Evolutionary conservation across 2,329 filamentous ascomycete species (phyloP), one percentile per base, ranked within the genome.

Genomic region (Blastomyces parvus): DNA sequence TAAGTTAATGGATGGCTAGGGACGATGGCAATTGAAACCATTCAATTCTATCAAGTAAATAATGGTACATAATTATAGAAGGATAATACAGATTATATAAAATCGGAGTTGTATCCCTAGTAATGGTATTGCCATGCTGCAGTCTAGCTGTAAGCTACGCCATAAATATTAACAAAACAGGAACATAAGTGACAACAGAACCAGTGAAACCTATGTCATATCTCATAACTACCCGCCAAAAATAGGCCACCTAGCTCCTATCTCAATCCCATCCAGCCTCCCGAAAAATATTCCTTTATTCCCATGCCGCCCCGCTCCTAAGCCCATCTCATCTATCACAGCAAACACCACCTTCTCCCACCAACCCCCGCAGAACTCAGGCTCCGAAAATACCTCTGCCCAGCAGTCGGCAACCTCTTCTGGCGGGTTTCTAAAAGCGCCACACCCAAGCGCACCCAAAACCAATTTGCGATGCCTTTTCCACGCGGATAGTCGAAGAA

Each of bases 371-470:
- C 72, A 67, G 64, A 86, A 86, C 74, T 88, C 84, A 0, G 65
- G 46, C 70, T 87, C 84, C 25, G 68, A 62, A 62, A 88, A 72
- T 40, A 87, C 83, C 70, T 85, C 81, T 55, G 77, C 70, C 78
- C 84, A 88, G 66, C 83, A 84, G 40, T 71, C 63, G 1, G 82
- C 85, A 22, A 88, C 81, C 65, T 84, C 82, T 48, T 73, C 72
- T 0, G 78, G 77, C 11, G 86, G 86, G 69, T 87, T 86, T 0
- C 68, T 69, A 69, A 86, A 87, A 0, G 82, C 84, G 3, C 86
- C 86, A 67, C 85, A 88, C 0, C 86, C 86, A 62, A 88, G 69
- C 0, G 86, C 85, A 0, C 86, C 86, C 0, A 88, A 76, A 1
- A 88, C 83, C 1, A 66, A 33, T 36, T 61, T 60, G 44, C 64